Evolutionary conservation across 306 rosid species (phyloP), one percentile per base, ranked within the genome.

Genomic region (Psophocarpus tetragonolobus): DNA sequence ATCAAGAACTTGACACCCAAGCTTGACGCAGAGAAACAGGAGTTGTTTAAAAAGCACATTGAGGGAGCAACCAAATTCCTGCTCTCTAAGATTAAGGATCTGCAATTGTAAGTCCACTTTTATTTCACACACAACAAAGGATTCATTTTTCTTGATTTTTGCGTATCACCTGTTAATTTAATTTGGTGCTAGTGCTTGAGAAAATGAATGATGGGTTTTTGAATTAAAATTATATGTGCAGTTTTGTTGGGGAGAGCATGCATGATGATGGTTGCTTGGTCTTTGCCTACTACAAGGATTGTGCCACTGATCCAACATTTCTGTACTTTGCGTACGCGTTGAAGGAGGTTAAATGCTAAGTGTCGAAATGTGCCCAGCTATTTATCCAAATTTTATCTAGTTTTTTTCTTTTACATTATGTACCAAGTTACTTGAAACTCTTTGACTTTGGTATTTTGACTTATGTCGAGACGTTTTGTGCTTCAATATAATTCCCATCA

Each of bases 201-300:
- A 5, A 26, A 60, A 61, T 47, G 57, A 41, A 33, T 54, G 15
- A n/a, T n/a, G n/a, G n/a, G 13, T n/a, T 4, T 38, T 71, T 50
- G 70, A 50, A 20, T 4, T 23, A 26, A 18, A 13, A 17, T 42
- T 54, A 9, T 33, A 20, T 64, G 66, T 76, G 83, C 90, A 92
- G 97, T 68, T 92, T 90, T 41, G 97, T 92, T 5, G 96, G 97
- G 60, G 97, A 90, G 87, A 86, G 97, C 85, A 92, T 92, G 96
- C 78, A 69, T 13, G 97, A 92, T 64, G 97, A 92, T 53, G 78
- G 68, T 6, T 7, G 77, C 36, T 15, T 92, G 71, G 97, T 92
- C 48, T 84, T 90, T 15, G 97, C 97, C 18, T 90, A 89, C 90
- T 92, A 90, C 88, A 92, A 87, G 83, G 96, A 92, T 0, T 96